These are phyloP conservation scores for Pythium dissotocum DNA, from an alignment of 352 stramenopile genomes.

Conservation along the genomic window DNA sequence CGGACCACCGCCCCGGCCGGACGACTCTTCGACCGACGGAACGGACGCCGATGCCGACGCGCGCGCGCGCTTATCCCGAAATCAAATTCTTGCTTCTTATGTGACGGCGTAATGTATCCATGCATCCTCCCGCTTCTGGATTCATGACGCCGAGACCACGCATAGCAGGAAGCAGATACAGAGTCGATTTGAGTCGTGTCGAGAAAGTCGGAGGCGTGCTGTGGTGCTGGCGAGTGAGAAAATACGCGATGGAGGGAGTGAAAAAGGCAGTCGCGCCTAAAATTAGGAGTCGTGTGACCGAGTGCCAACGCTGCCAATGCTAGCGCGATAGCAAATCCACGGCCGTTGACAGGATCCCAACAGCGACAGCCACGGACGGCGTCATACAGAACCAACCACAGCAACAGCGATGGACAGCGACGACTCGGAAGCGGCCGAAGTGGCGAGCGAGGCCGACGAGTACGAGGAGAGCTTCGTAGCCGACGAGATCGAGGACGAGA, in stretches of 20 bases:
- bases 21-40: neutral
- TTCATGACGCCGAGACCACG: neutral
- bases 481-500: constrained; percentile 58
- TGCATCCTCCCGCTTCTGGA: constrained; percentile 8
- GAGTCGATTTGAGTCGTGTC: neutral
- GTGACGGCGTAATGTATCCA: constrained; percentile 12
- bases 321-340: neutral
- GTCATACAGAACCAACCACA: neutral
- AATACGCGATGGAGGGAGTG: neutral
- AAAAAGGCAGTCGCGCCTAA: neutral
- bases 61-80: constrained; percentile 10
- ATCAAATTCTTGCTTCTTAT: constrained; percentile 34
- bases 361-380: neutral
- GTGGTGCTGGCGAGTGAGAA: neutral
- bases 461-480: constrained; percentile 46
- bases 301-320: neutral
- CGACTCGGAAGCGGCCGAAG: constrained; percentile 66
- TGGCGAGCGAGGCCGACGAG: constrained; percentile 54
- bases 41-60: neutral
- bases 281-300: constrained; percentile 1
- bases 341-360: constrained; percentile 7
- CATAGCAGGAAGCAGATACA: neutral
- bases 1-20: neutral
- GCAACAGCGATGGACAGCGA: constrained; percentile 56
- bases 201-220: neutral